Evolutionary conservation across 108 stramenopile species (phyloP).

Genomic region (Hondaea fermentalgiana): DNA sequence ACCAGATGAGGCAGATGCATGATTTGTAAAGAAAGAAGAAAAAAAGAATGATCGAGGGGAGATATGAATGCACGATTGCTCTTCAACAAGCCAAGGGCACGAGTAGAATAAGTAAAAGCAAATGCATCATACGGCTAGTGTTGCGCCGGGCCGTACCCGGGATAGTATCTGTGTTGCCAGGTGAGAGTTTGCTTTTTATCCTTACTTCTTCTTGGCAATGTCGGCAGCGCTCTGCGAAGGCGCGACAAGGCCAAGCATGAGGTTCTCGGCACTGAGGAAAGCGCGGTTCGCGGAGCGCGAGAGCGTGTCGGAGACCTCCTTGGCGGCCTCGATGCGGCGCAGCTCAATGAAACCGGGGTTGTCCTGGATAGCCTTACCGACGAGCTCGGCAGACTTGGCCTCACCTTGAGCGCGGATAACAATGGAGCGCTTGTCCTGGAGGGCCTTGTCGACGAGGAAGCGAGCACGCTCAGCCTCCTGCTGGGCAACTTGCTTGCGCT

Average conservation of each 20-base stretch:
- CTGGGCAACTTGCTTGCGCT: constrained; percentile 98
- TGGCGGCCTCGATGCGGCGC: constrained; percentile 93
- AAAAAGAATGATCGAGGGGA: too few relatives aligned
- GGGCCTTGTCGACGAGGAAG: constrained; percentile 91
- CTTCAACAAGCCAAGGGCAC: too few relatives aligned
- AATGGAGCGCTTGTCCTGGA: constrained; percentile 86
- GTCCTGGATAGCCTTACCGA: constrained; percentile 94
- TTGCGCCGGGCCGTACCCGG: too few relatives aligned
- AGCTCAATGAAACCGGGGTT: constrained; percentile 99
- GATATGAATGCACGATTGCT: too few relatives aligned
- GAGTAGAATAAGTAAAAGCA: too few relatives aligned
- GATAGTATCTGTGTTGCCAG: too few relatives aligned
- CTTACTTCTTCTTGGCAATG: not conserved
- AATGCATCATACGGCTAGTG: too few relatives aligned
- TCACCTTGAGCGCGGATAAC: constrained; percentile 97
- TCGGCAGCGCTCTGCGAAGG: not conserved
- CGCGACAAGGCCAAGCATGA: constrained; percentile 75
- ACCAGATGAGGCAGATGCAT: too few relatives aligned
- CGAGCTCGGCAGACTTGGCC: constrained; percentile 90
- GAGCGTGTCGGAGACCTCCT: constrained; percentile 91
- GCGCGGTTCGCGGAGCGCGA: constrained; percentile 79
- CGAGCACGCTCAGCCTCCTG: constrained; percentile 98
- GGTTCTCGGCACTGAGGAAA: constrained; percentile 89
- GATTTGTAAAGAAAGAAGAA: too few relatives aligned
- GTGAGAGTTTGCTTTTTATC: too few relatives aligned